These are phyloP conservation scores for Hypoxylon sp. DNA, from an alignment of 2,329 filamentous ascomycete genomes.

Conservation along the genomic window DNA sequence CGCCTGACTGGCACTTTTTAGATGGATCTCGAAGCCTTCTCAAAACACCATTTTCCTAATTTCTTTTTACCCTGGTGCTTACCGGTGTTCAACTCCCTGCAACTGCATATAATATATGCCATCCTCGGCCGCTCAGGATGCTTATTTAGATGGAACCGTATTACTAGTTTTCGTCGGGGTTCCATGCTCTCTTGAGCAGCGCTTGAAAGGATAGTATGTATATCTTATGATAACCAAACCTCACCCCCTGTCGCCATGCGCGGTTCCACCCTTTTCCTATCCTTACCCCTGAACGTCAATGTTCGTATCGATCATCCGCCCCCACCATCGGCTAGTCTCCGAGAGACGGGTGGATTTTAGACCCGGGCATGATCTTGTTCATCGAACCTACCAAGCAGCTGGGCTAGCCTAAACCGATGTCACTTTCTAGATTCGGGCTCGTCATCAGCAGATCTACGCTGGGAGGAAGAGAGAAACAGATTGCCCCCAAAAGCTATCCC, in stretches of 20 bases:
- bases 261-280: constrained; percentile 28
- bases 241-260: constrained; percentile 43
- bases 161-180: background rate
- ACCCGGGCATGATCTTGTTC: constrained; percentile 21
- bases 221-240: constrained; percentile 7
- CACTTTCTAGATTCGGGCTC: constrained; percentile 45
- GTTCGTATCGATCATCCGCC: constrained; percentile 44
- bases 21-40: constrained; percentile 2
- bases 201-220: constrained; percentile 14
- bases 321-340: constrained; percentile 42
- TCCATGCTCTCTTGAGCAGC: constrained; percentile 2
- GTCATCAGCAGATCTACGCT: constrained; percentile 16
- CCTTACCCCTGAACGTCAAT: constrained; percentile 37
- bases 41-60: background rate
- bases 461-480: constrained; percentile 11
- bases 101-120: constrained; percentile 17
- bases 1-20: constrained; percentile 15
- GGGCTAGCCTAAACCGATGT: constrained; percentile 32
- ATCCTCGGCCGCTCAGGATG: background rate
- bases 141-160: constrained; percentile 7
- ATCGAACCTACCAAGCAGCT: constrained; percentile 26
- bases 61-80: constrained; percentile 1
- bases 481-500: background rate
- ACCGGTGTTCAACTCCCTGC: constrained; percentile 3
- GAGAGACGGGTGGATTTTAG: constrained; percentile 28